Evolutionary conservation across 1,139 yeast genomes (phyloP).

Genomic region (Kluyveromyces sp.): DNA sequence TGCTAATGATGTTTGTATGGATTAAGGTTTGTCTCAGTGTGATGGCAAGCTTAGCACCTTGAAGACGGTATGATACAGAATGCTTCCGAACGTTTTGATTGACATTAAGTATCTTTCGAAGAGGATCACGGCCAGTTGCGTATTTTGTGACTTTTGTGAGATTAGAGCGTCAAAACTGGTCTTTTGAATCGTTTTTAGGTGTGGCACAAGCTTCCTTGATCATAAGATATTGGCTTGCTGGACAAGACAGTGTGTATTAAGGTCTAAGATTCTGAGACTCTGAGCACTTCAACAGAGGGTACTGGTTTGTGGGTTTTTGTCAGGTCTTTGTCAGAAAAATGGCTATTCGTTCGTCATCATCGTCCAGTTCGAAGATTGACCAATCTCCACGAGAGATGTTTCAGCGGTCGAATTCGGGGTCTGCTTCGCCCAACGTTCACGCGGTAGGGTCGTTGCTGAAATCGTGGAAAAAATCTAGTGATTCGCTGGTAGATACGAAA

Average conservation of each 20-base stretch:
- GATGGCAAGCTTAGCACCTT: too few relatives aligned
- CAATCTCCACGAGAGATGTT: constrained; percentile 14
- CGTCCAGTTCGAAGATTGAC: constrained; percentile 8
- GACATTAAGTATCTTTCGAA: too few relatives aligned
- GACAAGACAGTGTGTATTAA: not conserved
- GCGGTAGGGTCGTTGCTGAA: constrained; percentile 12
- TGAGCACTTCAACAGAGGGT: too few relatives aligned
- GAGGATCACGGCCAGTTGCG: too few relatives aligned
- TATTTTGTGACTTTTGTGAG: too few relatives aligned
- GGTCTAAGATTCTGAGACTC: not conserved
- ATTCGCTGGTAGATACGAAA: constrained; percentile 5
- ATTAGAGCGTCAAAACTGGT: too few relatives aligned
- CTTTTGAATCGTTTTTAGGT: not conserved
- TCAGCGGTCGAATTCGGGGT: constrained; percentile 10
- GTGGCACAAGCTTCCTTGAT: not conserved
- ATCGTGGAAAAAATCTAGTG: constrained; percentile 11
- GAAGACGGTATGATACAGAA: too few relatives aligned
- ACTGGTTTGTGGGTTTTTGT: not conserved
- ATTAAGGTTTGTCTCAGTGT: too few relatives aligned
- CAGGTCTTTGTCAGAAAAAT: not conserved
- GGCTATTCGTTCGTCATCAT: constrained; percentile 13
- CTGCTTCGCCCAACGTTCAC: constrained; percentile 9
- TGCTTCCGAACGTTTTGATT: too few relatives aligned
- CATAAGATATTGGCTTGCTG: not conserved
- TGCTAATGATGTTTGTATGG: too few relatives aligned